These are phyloP conservation scores for Yarrowia divulgata DNA, from an alignment of 805 yeast species.

Conservation along the genomic window DNA sequence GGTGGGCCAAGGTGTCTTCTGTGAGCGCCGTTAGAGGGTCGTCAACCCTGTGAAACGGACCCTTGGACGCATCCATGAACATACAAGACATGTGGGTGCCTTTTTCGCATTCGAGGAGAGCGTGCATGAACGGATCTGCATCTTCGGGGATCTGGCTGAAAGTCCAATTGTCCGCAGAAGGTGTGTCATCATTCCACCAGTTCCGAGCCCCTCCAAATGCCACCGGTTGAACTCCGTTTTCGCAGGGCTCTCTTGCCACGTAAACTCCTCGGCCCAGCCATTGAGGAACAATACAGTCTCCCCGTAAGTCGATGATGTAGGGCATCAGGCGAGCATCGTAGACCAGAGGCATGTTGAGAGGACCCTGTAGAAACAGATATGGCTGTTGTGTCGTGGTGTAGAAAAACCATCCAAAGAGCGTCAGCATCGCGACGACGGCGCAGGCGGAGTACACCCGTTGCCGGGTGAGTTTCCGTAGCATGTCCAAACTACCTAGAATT, in stretches of 20 bases:
- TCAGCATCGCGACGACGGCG: no score
- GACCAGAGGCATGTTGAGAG: background rate
- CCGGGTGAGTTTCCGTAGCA: no score
- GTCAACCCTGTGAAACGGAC: background rate
- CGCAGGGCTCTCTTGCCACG: background rate
- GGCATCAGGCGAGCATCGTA: constrained; percentile 17
- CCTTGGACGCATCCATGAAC: background rate
- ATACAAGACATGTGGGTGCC: constrained; percentile 1
- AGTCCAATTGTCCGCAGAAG: background rate
- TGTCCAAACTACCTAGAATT: no score
- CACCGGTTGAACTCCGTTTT: background rate
- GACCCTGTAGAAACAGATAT: background rate
- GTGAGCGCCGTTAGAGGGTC: background rate
- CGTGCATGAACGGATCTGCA: constrained; percentile 1
- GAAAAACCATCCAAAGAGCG: background rate
- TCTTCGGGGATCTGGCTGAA: background rate
- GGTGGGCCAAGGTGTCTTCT: background rate
- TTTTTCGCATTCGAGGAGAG: background rate
- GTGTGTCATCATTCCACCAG: background rate
- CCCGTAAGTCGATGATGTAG: background rate
- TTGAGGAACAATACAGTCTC: background rate
- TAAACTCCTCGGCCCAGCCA: constrained; percentile 1
- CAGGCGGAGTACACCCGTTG: no score
- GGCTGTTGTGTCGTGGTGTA: background rate
- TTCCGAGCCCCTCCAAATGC: background rate